Evolutionary conservation across 2,329 filamentous ascomycete genomes (phyloP).

Genomic region (Coniochaeta prunicola): DNA sequence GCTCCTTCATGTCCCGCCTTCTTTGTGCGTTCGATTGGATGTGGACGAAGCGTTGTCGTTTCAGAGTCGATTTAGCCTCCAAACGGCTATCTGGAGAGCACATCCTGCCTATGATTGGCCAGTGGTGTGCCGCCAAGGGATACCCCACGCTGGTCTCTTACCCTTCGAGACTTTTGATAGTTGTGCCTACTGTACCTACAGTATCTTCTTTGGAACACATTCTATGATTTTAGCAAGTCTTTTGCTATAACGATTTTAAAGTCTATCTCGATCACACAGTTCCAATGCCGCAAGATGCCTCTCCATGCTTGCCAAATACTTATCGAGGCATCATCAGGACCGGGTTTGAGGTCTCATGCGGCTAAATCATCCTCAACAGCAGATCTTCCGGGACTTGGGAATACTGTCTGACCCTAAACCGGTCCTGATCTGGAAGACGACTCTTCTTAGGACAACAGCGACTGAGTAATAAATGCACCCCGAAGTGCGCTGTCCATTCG

Average conservation of each 20-base stretch:
- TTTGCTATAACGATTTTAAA: no score
- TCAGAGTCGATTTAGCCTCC: slow-evolving; percentile 3
- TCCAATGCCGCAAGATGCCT: no score
- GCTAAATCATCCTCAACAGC: neutral
- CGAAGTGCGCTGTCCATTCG: no score
- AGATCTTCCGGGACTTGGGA: neutral
- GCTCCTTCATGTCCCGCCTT: slow-evolving; percentile 13
- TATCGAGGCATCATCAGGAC: no score
- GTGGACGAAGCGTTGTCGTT: neutral
- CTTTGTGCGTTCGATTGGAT: neutral
- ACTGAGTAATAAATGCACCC: no score
- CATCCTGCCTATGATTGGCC: neutral
- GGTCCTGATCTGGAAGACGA: neutral
- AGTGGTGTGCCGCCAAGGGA: neutral
- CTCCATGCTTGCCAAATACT: neutral
- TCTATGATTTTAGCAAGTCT: no score
- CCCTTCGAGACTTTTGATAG: no score
- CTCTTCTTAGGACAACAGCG: neutral
- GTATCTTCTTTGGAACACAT: no score
- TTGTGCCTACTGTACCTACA: neutral
- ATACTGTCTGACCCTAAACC: neutral
- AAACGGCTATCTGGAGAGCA: neutral
- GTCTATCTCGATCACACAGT: no score
- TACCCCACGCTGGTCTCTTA: no score
- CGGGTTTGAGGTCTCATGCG: neutral